A percentile compares a stretch with the other conserved stretches of the same genome.
Evolutionary conservation across 1,284 basidiomycete genomes (phyloP).

Genomic region (Rhodotorula sp.): DNA sequence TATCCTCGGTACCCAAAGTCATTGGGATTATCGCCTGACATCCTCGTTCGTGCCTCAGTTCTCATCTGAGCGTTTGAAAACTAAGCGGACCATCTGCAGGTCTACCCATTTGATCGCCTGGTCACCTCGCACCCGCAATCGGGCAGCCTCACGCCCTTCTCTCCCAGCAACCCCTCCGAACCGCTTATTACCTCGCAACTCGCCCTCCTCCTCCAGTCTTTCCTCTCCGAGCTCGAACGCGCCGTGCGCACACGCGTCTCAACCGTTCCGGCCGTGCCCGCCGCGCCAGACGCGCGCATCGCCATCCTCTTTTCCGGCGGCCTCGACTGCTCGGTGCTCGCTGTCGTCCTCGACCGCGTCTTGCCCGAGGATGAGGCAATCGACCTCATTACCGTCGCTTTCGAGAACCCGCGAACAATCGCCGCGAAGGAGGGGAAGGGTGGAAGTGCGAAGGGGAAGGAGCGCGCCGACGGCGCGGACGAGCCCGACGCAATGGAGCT

Average conservation of each 20-base stretch:
- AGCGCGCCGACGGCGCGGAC: background rate
- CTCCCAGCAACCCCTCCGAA: conserved; percentile 6
- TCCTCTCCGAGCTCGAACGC: conserved; percentile 50
- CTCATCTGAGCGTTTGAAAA: background rate
- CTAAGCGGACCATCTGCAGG: conserved; percentile 1
- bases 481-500: background rate
- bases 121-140: conserved; percentile 17
- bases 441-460: conserved; percentile 27
- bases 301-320: conserved; percentile 94
- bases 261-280: conserved; percentile 51
- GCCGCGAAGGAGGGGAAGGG: conserved; percentile 24
- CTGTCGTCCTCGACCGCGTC: conserved; percentile 77
- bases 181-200: conserved; percentile 14
- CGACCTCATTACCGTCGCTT: conserved; percentile 92
- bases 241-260: conserved; percentile 54
- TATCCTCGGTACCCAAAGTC: conserved; percentile 14
- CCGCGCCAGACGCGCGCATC: conserved; percentile 48
- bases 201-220: conserved; percentile 44
- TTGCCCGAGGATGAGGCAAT: conserved; percentile 75
- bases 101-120: conserved; percentile 42
- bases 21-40: background rate
- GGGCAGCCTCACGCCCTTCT: conserved; percentile 12
- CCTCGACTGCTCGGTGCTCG: conserved; percentile 84
- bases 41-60: conserved; percentile 2
- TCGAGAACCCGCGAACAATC: conserved; percentile 78